Conservation (phyloP, 1,284 basidiomycete genomes). For the Cerrena zonata region DNA sequence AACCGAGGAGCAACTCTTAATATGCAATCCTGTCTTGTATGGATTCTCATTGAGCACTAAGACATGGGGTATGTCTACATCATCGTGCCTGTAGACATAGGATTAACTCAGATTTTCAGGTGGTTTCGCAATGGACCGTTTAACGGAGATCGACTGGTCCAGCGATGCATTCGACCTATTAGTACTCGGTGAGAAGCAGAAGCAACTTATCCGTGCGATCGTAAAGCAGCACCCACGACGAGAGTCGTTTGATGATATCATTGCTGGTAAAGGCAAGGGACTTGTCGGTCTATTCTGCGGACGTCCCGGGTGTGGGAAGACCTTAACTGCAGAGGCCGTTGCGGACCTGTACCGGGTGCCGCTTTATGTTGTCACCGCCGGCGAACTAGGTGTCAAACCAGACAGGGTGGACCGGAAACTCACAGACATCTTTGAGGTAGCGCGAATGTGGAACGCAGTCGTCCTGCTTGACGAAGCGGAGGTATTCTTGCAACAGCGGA, state of each 20-base stretch:
- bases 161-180: slow-evolving; percentile 52
- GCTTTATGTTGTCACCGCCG: slow-evolving; percentile 53
- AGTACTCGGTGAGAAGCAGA: slow-evolving; percentile 46
- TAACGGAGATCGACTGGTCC: slow-evolving; percentile 47
- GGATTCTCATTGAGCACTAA: too few species aligned
- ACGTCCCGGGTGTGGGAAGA: slow-evolving; percentile 54
- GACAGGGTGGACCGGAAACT: slow-evolving; percentile 22
- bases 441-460: slow-evolving; percentile 58
- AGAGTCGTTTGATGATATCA: slow-evolving; percentile 56
- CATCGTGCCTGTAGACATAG: too few species aligned
- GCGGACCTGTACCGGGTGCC: slow-evolving; percentile 55
- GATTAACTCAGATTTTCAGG: too few species aligned
- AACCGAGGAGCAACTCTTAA: too few species aligned
- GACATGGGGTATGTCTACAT: too few species aligned
- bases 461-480: slow-evolving; percentile 54
- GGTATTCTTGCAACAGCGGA: slow-evolving; percentile 60
- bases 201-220: slow-evolving; percentile 49
- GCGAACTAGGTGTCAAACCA: slow-evolving; percentile 51
- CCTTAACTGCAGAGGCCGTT: slow-evolving; percentile 50
- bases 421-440: slow-evolving; percentile 35
- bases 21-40: too few species aligned
- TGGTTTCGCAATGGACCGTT: too few species aligned
- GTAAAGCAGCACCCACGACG: slow-evolving; percentile 51
- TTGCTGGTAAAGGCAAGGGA: slow-evolving; percentile 57
- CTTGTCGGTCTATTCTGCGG: slow-evolving; percentile 57